Evolutionary conservation across 352 stramenopile species (phyloP).

Genomic region (Phytophthora pinifolia): DNA sequence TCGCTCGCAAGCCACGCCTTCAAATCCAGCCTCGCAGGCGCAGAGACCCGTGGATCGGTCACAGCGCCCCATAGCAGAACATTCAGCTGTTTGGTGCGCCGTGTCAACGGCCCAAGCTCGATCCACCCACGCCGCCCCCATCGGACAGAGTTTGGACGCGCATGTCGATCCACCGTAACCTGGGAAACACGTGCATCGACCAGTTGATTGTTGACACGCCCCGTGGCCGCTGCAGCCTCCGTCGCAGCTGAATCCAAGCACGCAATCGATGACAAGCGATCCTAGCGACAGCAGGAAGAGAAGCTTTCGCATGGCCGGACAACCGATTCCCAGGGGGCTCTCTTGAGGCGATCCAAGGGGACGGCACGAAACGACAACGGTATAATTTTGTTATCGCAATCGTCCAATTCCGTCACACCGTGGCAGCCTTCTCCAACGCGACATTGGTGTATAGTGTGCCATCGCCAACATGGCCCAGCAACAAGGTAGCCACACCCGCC

Average conservation of each 20-base stretch:
- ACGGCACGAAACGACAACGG: neutral
- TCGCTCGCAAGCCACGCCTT: conserved; percentile 76
- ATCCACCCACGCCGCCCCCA: conserved; percentile 60
- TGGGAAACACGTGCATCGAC: conserved; percentile 81
- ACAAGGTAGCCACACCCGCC: no score
- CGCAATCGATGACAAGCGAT: conserved; percentile 1
- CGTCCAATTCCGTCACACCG: no score
- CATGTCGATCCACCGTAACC: conserved; percentile 75
- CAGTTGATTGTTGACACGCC: conserved; percentile 48
- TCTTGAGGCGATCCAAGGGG: neutral
- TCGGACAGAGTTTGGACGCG: conserved; percentile 49
- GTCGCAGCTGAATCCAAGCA: conserved; percentile 47
- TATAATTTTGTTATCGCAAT: no score
- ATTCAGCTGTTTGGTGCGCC: conserved; percentile 84
- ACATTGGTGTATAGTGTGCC: no score
- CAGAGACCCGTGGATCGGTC: conserved; percentile 69
- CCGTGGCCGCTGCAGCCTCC: conserved; percentile 87
- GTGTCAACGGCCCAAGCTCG: conserved; percentile 49
- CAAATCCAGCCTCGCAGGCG: conserved; percentile 56
- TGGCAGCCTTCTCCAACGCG: no score
- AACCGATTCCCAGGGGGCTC: no score
- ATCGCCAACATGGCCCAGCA: no score
- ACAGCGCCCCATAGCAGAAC: conserved; percentile 84
- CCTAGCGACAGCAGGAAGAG: conserved; percentile 8
- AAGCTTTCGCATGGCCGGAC: conserved; percentile 10